Evolutionary conservation across 1,139 yeast species (phyloP).

Genomic region (Geotrichum aggregatum): DNA sequence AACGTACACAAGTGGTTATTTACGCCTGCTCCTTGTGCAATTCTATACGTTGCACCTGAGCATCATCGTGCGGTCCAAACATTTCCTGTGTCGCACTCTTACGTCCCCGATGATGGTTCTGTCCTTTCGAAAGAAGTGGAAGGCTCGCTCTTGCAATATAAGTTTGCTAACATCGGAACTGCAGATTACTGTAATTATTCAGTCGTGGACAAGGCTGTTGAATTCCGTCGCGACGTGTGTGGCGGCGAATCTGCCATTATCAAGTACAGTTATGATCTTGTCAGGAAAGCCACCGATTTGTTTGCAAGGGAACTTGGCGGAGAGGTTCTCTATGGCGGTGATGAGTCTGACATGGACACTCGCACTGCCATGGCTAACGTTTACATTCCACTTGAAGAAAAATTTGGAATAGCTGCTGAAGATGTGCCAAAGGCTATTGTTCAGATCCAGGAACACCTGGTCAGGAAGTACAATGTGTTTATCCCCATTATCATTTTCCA

Average conservation of each 20-base stretch:
- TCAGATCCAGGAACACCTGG: conserved; percentile 23
- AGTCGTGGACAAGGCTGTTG: conserved; percentile 44
- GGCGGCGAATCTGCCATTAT: conserved; percentile 59
- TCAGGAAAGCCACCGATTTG: conserved; percentile 43
- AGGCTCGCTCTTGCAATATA: conserved; percentile 27
- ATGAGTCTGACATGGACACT: conserved; percentile 29
- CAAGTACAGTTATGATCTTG: conserved; percentile 47
- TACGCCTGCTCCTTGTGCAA: conserved; percentile 57
- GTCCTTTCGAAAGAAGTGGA: conserved; percentile 16
- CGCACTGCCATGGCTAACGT: conserved; percentile 50
- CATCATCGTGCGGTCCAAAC: conserved; percentile 54
- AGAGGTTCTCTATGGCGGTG: conserved; percentile 41
- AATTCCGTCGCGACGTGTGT: conserved; percentile 51
- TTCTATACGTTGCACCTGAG: conserved; percentile 53
- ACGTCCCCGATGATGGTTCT: conserved; percentile 20
- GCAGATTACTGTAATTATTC: conserved; percentile 38
- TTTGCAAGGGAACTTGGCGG: conserved; percentile 39
- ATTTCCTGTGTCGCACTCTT: conserved; percentile 49
- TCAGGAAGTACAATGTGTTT: conserved; percentile 43
- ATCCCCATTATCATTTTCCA: conserved; percentile 47
- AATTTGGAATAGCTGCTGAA: conserved; percentile 14
- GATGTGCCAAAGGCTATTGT: conserved; percentile 13
- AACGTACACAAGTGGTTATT: conserved; percentile 70
- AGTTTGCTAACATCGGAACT: conserved; percentile 41
- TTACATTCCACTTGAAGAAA: conserved; percentile 39